Conservation (phyloP, 768 basidiomycete genomes). For the Podaxis pistillaris region DNA sequence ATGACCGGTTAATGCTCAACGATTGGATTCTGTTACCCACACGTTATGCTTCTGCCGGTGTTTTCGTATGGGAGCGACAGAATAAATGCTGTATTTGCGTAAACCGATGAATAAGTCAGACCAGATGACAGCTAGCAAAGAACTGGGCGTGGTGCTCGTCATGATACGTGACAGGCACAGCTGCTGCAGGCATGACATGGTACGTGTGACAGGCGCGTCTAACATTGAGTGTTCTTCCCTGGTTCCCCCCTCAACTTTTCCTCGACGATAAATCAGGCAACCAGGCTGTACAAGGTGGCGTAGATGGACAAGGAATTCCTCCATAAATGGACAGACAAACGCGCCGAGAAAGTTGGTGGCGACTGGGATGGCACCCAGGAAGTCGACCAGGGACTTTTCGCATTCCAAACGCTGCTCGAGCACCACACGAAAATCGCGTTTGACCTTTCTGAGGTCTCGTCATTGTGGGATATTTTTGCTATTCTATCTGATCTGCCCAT, state of each 20-base stretch:
- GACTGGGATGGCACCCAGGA: constrained; percentile 49
- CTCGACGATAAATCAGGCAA: constrained; percentile 77
- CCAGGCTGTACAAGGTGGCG: constrained; percentile 72
- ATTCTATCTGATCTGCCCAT: constrained; percentile 66
- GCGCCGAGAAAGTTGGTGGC: constrained; percentile 39
- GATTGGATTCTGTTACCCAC: too few species aligned
- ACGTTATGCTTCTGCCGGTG: too few species aligned
- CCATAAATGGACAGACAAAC: constrained; percentile 68
- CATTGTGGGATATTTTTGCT: constrained; percentile 82
- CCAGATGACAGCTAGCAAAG: too few species aligned
- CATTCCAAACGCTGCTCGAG: constrained; percentile 87
- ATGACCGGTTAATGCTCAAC: too few species aligned
- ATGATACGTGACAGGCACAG: too few species aligned
- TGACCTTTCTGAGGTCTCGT: constrained; percentile 91
- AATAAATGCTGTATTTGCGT: too few species aligned
- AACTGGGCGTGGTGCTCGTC: too few species aligned
- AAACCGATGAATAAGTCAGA: too few species aligned
- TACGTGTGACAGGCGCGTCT: constrained; percentile 8
- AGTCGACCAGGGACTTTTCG: constrained; percentile 75
- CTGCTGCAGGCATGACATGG: background rate
- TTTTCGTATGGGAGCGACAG: too few species aligned
- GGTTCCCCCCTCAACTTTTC: constrained; percentile 84
- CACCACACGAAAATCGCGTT: constrained; percentile 88
- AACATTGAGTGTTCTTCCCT: constrained; percentile 31
- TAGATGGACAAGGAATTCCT: constrained; percentile 78